These are phyloP conservation scores for Cercospora sesami DNA, from an alignment of 2,329 filamentous ascomycete genomes.

Conservation along the genomic window DNA sequence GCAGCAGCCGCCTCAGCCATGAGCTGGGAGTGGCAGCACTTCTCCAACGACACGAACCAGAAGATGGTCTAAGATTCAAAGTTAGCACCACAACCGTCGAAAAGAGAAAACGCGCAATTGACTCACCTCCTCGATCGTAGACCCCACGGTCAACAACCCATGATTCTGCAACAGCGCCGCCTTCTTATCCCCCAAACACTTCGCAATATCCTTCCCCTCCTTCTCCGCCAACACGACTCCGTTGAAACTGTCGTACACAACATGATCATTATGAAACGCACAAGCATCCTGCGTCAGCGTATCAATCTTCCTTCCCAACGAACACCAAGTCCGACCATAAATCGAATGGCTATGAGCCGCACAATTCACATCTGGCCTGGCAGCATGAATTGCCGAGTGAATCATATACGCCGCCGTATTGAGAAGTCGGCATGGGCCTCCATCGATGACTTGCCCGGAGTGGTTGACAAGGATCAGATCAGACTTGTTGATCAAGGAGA, in stretches of 20 bases:
- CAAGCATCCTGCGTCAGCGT: constrained; percentile 49
- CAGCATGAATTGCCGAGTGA: constrained; percentile 45
- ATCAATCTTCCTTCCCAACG: constrained; percentile 47
- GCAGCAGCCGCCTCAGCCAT: constrained; percentile 61
- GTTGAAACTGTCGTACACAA: constrained; percentile 48
- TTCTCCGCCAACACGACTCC: constrained; percentile 49
- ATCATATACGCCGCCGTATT: constrained; percentile 52
- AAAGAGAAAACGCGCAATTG: background rate
- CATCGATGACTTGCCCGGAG: constrained; percentile 46
- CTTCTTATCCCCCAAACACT: constrained; percentile 44
- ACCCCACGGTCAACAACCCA: constrained; percentile 48
- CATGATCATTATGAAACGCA: constrained; percentile 45
- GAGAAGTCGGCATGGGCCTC: constrained; percentile 42
- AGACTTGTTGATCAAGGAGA: constrained; percentile 46
- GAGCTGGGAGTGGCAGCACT: constrained; percentile 45
- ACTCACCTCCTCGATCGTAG: constrained; percentile 43
- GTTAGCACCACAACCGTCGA: background rate
- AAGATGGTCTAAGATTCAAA: constrained; percentile 29
- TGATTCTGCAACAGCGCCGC: constrained; percentile 48
- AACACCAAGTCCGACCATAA: constrained; percentile 47
- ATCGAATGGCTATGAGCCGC: constrained; percentile 50
- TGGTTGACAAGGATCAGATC: constrained; percentile 51
- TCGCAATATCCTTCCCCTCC: constrained; percentile 49
- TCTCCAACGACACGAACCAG: constrained; percentile 46
- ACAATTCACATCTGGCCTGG: constrained; percentile 48